phyloP scores from a whole-genome alignment of 1,139 yeast genomes.

The Yamadazyma oceani region DNA sequence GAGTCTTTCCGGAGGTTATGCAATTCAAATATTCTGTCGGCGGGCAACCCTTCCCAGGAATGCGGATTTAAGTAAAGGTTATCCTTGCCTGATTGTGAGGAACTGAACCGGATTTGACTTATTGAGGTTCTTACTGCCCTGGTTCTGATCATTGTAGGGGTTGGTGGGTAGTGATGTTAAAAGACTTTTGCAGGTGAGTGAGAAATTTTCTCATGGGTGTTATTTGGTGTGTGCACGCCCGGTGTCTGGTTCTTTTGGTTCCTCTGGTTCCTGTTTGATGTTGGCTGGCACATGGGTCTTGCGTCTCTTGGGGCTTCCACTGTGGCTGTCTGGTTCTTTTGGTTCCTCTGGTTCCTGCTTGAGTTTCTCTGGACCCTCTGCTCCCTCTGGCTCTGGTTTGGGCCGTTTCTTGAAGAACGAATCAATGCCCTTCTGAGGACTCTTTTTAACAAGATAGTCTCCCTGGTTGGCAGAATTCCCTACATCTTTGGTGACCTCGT shows the following conservation, averaged over 20 bases:
- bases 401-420: conserved; percentile 26
- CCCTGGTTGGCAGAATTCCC: conserved; percentile 61
- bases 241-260: background rate
- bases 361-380: conserved; percentile 1
- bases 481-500: conserved; percentile 60
- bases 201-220: background rate
- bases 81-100: conserved; percentile 8
- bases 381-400: conserved; percentile 6
- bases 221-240: too few species aligned
- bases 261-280: background rate
- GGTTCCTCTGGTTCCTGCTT: background rate
- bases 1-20: conserved; percentile 58
- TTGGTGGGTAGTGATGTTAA: background rate
- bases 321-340: background rate
- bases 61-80: conserved; percentile 56
- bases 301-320: too few species aligned
- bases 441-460: conserved; percentile 36
- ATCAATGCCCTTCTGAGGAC: conserved; percentile 25
- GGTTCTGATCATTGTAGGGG: background rate
- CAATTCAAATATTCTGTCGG: conserved; percentile 59
- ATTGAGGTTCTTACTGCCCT: conserved; percentile 1
- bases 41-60: conserved; percentile 67
- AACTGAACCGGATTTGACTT: conserved; percentile 10
- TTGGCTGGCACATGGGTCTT: too few species aligned
- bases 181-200: too few species aligned